Conservation (phyloP, 2,329 filamentous ascomycete species). For the Hymenoscyphus occultus region DNA sequence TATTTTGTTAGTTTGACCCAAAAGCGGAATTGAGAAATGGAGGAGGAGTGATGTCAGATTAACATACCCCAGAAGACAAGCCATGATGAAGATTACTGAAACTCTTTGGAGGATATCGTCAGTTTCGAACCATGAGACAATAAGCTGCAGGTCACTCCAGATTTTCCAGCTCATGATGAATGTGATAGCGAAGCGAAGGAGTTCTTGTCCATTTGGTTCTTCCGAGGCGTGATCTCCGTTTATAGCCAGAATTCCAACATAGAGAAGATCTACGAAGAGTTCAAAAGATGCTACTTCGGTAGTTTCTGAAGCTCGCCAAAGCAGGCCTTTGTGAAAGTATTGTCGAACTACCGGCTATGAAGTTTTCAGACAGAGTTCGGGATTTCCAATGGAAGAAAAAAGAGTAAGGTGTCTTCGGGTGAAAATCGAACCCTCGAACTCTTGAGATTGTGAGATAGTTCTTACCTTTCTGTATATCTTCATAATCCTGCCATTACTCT, state of each 20-base stretch:
- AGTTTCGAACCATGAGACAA: slow-evolving; percentile 59
- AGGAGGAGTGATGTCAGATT: not conserved
- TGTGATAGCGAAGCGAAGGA: slow-evolving; percentile 59
- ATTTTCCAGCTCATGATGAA: slow-evolving; percentile 60
- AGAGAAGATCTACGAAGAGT: slow-evolving; percentile 62
- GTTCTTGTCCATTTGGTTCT: slow-evolving; percentile 49
- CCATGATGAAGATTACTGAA: slow-evolving; percentile 58
- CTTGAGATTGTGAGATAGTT: not conserved
- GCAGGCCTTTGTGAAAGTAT: slow-evolving; percentile 62
- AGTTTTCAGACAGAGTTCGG: not conserved
- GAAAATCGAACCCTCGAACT: not conserved
- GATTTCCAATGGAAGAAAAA: not conserved
- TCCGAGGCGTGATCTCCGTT: slow-evolving; percentile 60
- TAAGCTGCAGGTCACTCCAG: slow-evolving; percentile 56
- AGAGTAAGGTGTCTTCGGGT: slow-evolving; percentile 9
- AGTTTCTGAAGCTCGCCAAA: slow-evolving; percentile 57
- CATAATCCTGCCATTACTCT: slow-evolving; percentile 43
- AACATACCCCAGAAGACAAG: slow-evolving; percentile 54
- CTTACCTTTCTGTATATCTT: slow-evolving; percentile 51
- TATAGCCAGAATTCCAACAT: slow-evolving; percentile 56
- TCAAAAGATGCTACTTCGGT: slow-evolving; percentile 64
- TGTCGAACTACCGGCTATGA: slow-evolving; percentile 54
- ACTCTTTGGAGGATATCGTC: slow-evolving; percentile 58
- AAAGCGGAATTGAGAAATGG: not conserved
- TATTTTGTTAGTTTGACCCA: slow-evolving; percentile 10